These are phyloP conservation scores for Diaporthe vaccinii DNA, from an alignment of 2,329 filamentous ascomycete genomes.

Conservation along the genomic window DNA sequence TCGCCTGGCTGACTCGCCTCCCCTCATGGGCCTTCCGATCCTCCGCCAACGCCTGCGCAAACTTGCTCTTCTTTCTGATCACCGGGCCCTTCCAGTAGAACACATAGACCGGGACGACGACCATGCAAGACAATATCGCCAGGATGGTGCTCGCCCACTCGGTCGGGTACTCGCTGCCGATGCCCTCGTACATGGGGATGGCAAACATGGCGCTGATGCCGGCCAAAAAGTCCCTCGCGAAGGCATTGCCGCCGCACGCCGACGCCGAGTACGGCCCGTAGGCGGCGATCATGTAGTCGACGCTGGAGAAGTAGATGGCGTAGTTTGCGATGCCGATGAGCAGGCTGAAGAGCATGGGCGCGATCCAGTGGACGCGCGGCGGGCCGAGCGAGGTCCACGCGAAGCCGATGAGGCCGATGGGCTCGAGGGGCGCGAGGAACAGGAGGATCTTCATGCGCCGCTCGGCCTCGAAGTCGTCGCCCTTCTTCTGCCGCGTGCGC, in stretches of 20 bases:
- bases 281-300: conserved; percentile 77
- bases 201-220: conserved; percentile 74
- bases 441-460: conserved; percentile 72
- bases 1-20: conserved; percentile 5
- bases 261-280: conserved; percentile 77
- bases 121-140: conserved; percentile 61
- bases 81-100: conserved; percentile 69
- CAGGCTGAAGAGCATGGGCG: conserved; percentile 69
- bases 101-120: conserved; percentile 66
- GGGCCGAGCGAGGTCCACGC: conserved; percentile 71
- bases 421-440: conserved; percentile 69
- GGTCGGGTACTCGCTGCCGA: conserved; percentile 57
- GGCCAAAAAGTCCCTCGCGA: conserved; percentile 74
- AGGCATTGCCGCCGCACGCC: conserved; percentile 72
- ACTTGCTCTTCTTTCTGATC: conserved; percentile 64
- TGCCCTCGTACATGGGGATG: conserved; percentile 65
- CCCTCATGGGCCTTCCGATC: background rate
- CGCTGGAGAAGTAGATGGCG: conserved; percentile 74
- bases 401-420: conserved; percentile 73
- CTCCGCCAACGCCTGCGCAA: conserved; percentile 52
- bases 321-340: conserved; percentile 75
- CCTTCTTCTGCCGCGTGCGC: conserved; percentile 56
- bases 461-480: conserved; percentile 61
- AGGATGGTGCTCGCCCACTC: conserved; percentile 68
- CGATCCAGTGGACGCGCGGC: conserved; percentile 70